Percentiles rank a stretch among this genome's conserved stretches.
Evolutionary conservation across 352 stramenopile genomes (phyloP).

Genomic region (Globisporangium polare): DNA sequence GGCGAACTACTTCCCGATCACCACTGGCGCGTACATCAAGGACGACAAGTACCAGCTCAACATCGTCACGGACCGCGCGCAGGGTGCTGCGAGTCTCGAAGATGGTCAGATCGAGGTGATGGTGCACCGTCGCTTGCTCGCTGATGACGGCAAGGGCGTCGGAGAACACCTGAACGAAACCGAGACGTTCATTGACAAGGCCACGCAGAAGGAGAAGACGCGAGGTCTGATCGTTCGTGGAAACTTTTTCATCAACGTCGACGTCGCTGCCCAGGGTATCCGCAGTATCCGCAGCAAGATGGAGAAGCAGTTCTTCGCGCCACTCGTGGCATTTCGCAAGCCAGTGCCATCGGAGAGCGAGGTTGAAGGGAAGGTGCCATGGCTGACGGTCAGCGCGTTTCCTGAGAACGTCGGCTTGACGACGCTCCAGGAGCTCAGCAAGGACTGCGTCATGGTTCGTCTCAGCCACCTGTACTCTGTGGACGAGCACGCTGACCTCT

Average conservation of each 20-base stretch:
- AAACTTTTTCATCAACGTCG: conserved; percentile 68
- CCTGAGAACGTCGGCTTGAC: conserved; percentile 92
- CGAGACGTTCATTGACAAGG: conserved; percentile 75
- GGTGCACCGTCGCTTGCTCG: conserved; percentile 93
- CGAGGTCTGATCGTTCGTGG: conserved; percentile 67
- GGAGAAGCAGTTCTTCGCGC: conserved; percentile 65
- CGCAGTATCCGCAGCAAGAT: conserved; percentile 54
- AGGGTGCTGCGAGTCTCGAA: conserved; percentile 89
- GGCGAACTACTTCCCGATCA: conserved; percentile 98
- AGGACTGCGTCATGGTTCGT: conserved; percentile 84
- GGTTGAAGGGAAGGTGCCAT: conserved; percentile 54
- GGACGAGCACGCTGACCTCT: conserved; percentile 81
- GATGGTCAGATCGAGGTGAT: conserved; percentile 96
- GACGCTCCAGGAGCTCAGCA: conserved; percentile 80
- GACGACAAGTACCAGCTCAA: conserved; percentile 80
- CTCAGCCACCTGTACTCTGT: conserved; percentile 93
- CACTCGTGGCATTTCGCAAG: conserved; percentile 55
- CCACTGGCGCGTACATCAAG: conserved; percentile 92
- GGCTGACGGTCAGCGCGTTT: conserved; percentile 68
- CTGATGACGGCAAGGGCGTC: conserved; percentile 93
- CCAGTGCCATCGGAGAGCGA: conserved; percentile 19
- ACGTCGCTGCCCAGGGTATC: conserved; percentile 49
- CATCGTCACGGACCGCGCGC: conserved; percentile 90
- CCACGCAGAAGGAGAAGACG: conserved; percentile 47
- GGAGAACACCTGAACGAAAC: conserved; percentile 91